phyloP scores from a whole-genome alignment of 768 basidiomycete species.

The Auriscalpium orientale region DNA sequence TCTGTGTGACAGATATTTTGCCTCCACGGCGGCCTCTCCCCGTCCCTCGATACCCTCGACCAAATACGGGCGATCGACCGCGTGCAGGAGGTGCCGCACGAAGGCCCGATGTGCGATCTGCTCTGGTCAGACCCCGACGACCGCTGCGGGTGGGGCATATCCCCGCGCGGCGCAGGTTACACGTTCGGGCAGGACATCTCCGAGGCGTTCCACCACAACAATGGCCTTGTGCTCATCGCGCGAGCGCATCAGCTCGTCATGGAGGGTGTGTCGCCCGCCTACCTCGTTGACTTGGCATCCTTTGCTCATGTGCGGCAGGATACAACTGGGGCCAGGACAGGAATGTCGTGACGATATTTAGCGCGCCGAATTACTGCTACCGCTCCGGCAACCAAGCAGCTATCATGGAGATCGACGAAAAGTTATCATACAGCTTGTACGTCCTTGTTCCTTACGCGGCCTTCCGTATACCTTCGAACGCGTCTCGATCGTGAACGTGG shows the following conservation, averaged over 20 bases:
- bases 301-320: slow-evolving; percentile 32
- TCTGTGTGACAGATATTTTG: slow-evolving; percentile 79
- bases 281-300: not conserved
- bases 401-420: slow-evolving; percentile 99
- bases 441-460: slow-evolving; percentile 22
- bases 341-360: slow-evolving; percentile 99
- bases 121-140: slow-evolving; percentile 99
- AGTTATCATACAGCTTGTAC: slow-evolving; percentile 88
- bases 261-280: slow-evolving; percentile 61
- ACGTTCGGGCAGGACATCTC: slow-evolving; percentile 99
- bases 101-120: slow-evolving; percentile 99
- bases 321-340: slow-evolving; percentile 99
- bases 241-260: slow-evolving; percentile 93
- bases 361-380: slow-evolving; percentile 99
- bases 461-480: too few relatives aligned
- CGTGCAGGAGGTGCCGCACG: slow-evolving; percentile 98
- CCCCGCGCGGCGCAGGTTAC: slow-evolving; percentile 95
- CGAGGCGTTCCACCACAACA: slow-evolving; percentile 99
- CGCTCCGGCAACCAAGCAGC: slow-evolving; percentile 99
- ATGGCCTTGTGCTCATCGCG: slow-evolving; percentile 91
- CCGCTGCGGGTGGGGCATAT: slow-evolving; percentile 98
- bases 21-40: slow-evolving; percentile 93
- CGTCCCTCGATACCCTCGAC: slow-evolving; percentile 98
- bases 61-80: slow-evolving; percentile 98
- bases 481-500: not conserved